Evolutionary conservation across 176 grass and related monocot genomes (phyloP).

Genomic region (Zoysia pacifica): DNA sequence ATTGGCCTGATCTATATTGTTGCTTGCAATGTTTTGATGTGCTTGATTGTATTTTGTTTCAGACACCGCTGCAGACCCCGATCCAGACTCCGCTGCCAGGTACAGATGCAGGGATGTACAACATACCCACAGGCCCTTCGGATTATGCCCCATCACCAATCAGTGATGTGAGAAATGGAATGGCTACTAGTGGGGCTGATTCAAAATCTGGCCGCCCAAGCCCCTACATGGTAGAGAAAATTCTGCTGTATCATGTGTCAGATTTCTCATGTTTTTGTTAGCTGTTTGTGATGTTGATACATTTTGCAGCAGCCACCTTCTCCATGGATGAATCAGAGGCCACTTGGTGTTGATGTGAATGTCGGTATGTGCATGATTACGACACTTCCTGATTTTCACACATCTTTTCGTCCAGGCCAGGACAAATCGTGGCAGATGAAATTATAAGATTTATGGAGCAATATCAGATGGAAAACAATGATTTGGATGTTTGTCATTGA

Average conservation of each 20-base stretch:
- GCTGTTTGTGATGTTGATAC: constrained; percentile 5
- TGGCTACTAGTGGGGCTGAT: constrained; percentile 50
- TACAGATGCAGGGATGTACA: constrained; percentile 68
- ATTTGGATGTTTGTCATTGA: constrained; percentile 15
- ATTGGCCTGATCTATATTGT: constrained; percentile 28
- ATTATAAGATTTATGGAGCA: not conserved
- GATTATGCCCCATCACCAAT: constrained; percentile 88
- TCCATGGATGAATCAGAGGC: constrained; percentile 77
- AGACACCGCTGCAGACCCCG: constrained; percentile 84
- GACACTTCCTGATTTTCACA: not conserved
- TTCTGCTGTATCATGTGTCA: constrained; percentile 19
- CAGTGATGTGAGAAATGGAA: constrained; percentile 67
- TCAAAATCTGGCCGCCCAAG: constrained; percentile 63
- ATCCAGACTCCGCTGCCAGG: constrained; percentile 77
- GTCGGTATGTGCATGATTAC: constrained; percentile 60
- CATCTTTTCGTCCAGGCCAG: not conserved
- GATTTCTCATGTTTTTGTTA: not conserved
- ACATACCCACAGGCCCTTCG: constrained; percentile 78
- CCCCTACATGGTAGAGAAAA: constrained; percentile 69
- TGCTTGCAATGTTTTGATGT: not conserved
- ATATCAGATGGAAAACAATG: constrained; percentile 24
- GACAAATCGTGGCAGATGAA: not conserved
- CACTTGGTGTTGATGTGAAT: constrained; percentile 90
- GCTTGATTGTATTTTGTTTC: constrained; percentile 5
- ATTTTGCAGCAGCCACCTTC: constrained; percentile 71